phyloP scores from a whole-genome alignment of 2,329 filamentous ascomycete genomes.

The Pseudonectria buxi region DNA sequence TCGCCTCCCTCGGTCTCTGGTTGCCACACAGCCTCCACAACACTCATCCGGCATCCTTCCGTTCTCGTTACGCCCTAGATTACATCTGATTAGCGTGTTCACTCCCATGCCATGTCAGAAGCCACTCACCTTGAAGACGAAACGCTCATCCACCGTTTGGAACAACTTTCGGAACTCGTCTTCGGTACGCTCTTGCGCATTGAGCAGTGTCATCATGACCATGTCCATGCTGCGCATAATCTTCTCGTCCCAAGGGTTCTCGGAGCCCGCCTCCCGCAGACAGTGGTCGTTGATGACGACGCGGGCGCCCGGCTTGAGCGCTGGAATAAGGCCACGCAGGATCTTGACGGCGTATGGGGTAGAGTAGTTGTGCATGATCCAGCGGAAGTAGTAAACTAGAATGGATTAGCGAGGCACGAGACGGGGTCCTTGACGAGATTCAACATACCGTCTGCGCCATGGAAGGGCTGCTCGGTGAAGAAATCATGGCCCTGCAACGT shows the following conservation, averaged over 20 bases:
- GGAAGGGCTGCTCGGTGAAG: conserved; percentile 47
- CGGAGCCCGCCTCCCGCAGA: conserved; percentile 31
- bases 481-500: conserved; percentile 48
- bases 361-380: conserved; percentile 57
- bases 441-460: conserved; percentile 42
- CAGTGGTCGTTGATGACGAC: conserved; percentile 42
- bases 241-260: conserved; percentile 40
- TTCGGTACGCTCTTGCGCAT: conserved; percentile 44
- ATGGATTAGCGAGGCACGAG: background rate
- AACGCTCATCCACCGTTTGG: conserved; percentile 32
- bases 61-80: conserved; percentile 33
- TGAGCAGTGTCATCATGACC: conserved; percentile 45
- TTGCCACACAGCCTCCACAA: conserved; percentile 43
- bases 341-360: conserved; percentile 45
- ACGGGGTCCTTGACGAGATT: background rate
- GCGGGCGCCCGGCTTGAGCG: conserved; percentile 47
- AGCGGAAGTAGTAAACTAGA: conserved; percentile 50
- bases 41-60: conserved; percentile 39
- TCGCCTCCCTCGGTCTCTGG: conserved; percentile 14
- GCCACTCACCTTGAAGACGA: conserved; percentile 33
- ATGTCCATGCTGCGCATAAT: conserved; percentile 44
- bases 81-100: conserved; percentile 5
- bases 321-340: conserved; percentile 43
- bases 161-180: conserved; percentile 41
- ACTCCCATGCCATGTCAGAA: background rate